These are phyloP conservation scores for Ceratocystis cubensis DNA, from an alignment of 2,329 filamentous ascomycete species.

Conservation along the genomic window DNA sequence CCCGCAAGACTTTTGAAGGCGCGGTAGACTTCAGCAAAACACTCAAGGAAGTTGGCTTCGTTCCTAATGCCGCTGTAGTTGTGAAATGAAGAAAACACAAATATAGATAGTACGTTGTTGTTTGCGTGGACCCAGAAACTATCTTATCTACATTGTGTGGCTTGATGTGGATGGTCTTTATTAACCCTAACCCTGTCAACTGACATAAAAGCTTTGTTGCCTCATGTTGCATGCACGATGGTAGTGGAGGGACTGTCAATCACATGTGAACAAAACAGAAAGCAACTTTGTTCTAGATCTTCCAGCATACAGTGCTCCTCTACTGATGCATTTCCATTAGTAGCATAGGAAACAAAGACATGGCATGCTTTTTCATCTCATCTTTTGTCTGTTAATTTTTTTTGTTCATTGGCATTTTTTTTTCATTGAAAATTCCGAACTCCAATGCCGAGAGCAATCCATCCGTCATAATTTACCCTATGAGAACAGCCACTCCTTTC, in stretches of 20 bases:
- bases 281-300: background rate
- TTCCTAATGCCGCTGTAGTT: slow-evolving; percentile 82
- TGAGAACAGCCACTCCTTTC: slow-evolving; percentile 33
- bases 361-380: background rate
- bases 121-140: background rate
- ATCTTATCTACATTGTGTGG: background rate
- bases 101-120: background rate
- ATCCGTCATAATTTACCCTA: slow-evolving; percentile 33
- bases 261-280: background rate
- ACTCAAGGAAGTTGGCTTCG: slow-evolving; percentile 78
- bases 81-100: slow-evolving; percentile 37
- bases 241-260: background rate
- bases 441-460: slow-evolving; percentile 33
- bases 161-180: background rate
- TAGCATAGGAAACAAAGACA: background rate
- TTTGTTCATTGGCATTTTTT: slow-evolving; percentile 25
- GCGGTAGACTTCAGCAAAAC: slow-evolving; percentile 72
- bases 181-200: background rate
- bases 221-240: background rate
- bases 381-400: slow-evolving; percentile 21
- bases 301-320: no score
- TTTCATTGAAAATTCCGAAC: slow-evolving; percentile 31
- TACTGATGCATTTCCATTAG: no score
- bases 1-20: slow-evolving; percentile 63
- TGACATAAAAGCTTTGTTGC: background rate